A percentile compares a stretch with the other conserved stretches of the same genome.
Conservation (phyloP, 352 stramenopile genomes). For the Phytophthora uliginosa region DNA sequence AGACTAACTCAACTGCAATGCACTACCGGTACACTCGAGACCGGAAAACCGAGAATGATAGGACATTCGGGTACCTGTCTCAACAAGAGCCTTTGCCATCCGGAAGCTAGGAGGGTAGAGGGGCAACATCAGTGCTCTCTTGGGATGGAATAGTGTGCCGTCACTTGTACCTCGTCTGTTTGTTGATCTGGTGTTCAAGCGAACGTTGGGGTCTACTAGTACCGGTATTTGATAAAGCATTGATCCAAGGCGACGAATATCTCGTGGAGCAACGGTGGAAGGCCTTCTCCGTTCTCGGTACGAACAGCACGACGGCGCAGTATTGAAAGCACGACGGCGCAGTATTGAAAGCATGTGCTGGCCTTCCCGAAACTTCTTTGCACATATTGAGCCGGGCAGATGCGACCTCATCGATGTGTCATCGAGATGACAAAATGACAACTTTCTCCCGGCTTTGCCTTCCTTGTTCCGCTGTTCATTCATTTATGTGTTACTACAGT, state of each 20-base stretch:
- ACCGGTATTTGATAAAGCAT: no score
- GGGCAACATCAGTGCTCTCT: not conserved
- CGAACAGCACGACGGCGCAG: constrained; percentile 6
- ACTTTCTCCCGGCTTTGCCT: not conserved
- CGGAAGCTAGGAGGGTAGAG: not conserved
- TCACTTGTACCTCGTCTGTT: constrained; percentile 9
- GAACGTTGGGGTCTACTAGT: no score
- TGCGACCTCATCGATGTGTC: not conserved
- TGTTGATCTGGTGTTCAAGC: not conserved
- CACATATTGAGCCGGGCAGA: constrained; percentile 23
- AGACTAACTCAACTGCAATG: no score
- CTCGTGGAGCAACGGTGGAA: not conserved
- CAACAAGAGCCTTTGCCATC: not conserved
- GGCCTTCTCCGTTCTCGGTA: not conserved
- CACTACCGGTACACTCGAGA: not conserved
- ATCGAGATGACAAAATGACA: not conserved
- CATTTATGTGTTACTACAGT: no score
- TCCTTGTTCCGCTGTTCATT: not conserved
- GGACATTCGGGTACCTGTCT: not conserved
- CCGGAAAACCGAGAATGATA: constrained; percentile 1
- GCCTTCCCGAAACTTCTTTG: constrained; percentile 11
- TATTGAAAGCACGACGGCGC: constrained; percentile 14
- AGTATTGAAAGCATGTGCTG: constrained; percentile 7
- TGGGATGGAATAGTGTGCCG: constrained; percentile 4
- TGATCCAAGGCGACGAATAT: not conserved